phyloP scores from a whole-genome alignment of 352 stramenopile species.

The Phytophthora capsici region DNA sequence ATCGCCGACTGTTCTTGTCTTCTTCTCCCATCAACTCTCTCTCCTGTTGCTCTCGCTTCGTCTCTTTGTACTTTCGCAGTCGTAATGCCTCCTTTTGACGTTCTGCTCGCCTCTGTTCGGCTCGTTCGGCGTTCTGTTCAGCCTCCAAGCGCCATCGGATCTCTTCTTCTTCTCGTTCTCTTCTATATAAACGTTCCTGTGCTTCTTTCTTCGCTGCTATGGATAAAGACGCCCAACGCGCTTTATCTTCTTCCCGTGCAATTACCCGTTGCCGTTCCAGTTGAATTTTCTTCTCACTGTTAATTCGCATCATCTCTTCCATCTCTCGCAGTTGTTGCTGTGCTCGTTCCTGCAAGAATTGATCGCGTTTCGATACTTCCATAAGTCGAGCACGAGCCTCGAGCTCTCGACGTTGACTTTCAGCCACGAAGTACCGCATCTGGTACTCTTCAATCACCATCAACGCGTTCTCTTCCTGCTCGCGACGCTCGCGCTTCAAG shows the following conservation, averaged over 20 bases:
- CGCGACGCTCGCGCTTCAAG: conserved; percentile 36
- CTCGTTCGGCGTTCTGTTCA: conserved; percentile 11
- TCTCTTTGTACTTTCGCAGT: conserved; percentile 41
- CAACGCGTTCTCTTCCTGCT: conserved; percentile 50
- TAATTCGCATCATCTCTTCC: conserved; percentile 18
- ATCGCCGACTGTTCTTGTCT: conserved; percentile 46
- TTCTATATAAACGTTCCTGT: conserved; percentile 21
- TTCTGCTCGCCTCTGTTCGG: not conserved
- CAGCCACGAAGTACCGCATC: conserved; percentile 54
- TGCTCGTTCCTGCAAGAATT: conserved; percentile 38
- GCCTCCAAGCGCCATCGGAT: conserved; percentile 24
- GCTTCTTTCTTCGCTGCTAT: conserved; percentile 26
- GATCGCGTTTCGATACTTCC: conserved; percentile 47
- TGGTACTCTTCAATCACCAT: conserved; percentile 73
- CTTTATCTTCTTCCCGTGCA: conserved; percentile 32
- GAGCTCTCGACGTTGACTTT: conserved; percentile 43
- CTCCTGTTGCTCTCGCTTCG: conserved; percentile 43
- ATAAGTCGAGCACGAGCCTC: conserved; percentile 35
- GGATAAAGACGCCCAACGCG: conserved; percentile 22
- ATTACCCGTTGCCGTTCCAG: conserved; percentile 33
- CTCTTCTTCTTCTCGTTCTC: conserved; percentile 31
- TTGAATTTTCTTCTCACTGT: conserved; percentile 38
- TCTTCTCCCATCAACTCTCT: conserved; percentile 44
- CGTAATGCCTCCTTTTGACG: conserved; percentile 34
- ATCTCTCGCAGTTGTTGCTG: conserved; percentile 40